Evolutionary conservation across 495 filamentous ascomycete genomes (phyloP).

Genomic region (Penicillium coffeae): DNA sequence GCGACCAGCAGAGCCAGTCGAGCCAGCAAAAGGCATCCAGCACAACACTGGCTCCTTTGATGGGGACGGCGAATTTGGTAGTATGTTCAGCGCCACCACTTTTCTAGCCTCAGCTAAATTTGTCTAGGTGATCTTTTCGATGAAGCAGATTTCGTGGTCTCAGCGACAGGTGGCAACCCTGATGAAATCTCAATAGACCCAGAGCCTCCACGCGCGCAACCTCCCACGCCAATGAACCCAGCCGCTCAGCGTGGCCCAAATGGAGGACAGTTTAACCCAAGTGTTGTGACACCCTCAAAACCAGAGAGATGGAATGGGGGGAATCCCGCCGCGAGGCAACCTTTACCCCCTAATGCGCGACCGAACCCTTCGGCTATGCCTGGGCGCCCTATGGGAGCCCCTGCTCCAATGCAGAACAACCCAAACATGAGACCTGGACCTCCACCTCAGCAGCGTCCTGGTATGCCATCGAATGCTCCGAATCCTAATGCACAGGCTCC

Average conservation of each 20-base stretch:
- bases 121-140: slow-evolving; percentile 59
- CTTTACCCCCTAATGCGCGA: slow-evolving; percentile 20
- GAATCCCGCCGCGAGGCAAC: slow-evolving; percentile 18
- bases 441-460: slow-evolving; percentile 19
- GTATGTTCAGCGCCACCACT: slow-evolving; percentile 35
- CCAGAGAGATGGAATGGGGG: slow-evolving; percentile 35
- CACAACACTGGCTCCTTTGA: slow-evolving; percentile 23
- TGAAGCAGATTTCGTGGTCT: slow-evolving; percentile 67
- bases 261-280: slow-evolving; percentile 19
- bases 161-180: slow-evolving; percentile 54
- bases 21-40: slow-evolving; percentile 17
- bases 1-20: slow-evolving; percentile 19
- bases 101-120: slow-evolving; percentile 16
- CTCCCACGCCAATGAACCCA: slow-evolving; percentile 25
- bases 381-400: slow-evolving; percentile 16
- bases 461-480: slow-evolving; percentile 3
- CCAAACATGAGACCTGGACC: slow-evolving; percentile 19
- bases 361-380: slow-evolving; percentile 16
- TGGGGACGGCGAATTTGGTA: slow-evolving; percentile 62
- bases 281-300: slow-evolving; percentile 41
- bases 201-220: slow-evolving; percentile 27
- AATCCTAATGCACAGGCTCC: slow-evolving; percentile 16
- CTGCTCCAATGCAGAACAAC: slow-evolving; percentile 16
- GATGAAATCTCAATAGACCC: slow-evolving; percentile 54
- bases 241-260: slow-evolving; percentile 22